Evolutionary conservation across 2,329 filamentous ascomycete species (phyloP), one percentile per base, ranked within the genome.

Genomic region (Coniochaeta sp.): DNA sequence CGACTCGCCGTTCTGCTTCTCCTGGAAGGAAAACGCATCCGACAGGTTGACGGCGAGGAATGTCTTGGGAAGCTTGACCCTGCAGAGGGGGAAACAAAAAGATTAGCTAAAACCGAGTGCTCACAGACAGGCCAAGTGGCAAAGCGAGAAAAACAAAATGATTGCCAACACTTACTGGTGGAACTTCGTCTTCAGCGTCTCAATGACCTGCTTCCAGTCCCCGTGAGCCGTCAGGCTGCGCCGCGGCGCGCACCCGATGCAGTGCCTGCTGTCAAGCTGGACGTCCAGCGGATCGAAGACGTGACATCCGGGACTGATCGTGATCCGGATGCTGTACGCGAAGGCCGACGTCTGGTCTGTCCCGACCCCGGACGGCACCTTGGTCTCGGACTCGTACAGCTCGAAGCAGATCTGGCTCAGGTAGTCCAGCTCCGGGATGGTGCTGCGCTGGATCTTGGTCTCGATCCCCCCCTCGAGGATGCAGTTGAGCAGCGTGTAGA

Each of bases 351-450:
- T 85, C 62, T 88, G 85, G 19, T 79, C 77, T 17, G 79, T 74
- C 22, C 67, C 67, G 33, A 71, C 66, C 70, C 81, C 71, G 62
- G 71, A 67, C 11, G 78, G 68, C 19, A 76, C 73, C 68, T 85
- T 87, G 65, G 92, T 93, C 73, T 95, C 91, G 17, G 91, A 93
- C 73, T 99, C 95, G 75, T 99, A 99, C 31, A 99, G 81, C 77
- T 99, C 95, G 67, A 99, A 99, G 73, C 91, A 96, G 71, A 99
- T 98, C 71, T 98, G 95, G 8, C 90, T 96, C 31, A 99, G 85
- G 72, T 99, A 99, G 73, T 99, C 95, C 36, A 99, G 86, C 75
- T 99, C 95, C 0, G 95, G 95, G 64, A 99, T 99, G 44, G 91
- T 92, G 69, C 91, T 93, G 40, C 96, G 89, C 67, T 91, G 89